phyloP scores from a whole-genome alignment of 2,329 filamentous ascomycete species.

The Diaporthe destruens region DNA sequence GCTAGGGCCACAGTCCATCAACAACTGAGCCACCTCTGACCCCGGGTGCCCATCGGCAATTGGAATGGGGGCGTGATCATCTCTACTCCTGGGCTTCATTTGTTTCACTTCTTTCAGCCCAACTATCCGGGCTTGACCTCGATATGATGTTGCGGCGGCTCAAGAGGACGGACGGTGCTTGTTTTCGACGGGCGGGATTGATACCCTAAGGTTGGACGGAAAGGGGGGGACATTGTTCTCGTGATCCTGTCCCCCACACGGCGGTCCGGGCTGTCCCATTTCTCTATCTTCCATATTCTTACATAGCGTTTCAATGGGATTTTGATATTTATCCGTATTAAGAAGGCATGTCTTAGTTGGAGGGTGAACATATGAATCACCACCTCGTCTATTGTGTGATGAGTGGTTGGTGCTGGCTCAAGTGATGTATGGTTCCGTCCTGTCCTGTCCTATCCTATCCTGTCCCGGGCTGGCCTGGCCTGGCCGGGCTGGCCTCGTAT shows the following conservation, averaged over 20 bases:
- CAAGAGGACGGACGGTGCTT: background rate
- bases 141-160: background rate
- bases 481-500: background rate
- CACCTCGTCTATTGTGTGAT: too few relatives aligned
- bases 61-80: background rate
- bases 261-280: background rate
- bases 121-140: background rate
- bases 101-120: constrained; percentile 23
- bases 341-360: background rate
- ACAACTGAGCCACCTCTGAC: background rate
- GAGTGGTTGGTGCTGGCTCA: too few relatives aligned
- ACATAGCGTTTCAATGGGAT: constrained; percentile 3
- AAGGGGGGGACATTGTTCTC: background rate
- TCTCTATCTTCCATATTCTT: constrained; percentile 2
- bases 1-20: too few relatives aligned
- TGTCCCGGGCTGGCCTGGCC: too few relatives aligned
- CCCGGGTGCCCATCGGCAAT: background rate
- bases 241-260: background rate
- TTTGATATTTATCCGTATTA: background rate
- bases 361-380: background rate
- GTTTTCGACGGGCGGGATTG: constrained; percentile 36
- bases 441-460: background rate
- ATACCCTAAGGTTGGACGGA: constrained; percentile 35
- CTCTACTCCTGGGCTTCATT: background rate
- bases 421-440: too few relatives aligned